A percentile compares a stretch with the other conserved stretches of the same genome.
phyloP scores from a whole-genome alignment of 2,329 filamentous ascomycete species.

The Endocalyx cinctus region DNA sequence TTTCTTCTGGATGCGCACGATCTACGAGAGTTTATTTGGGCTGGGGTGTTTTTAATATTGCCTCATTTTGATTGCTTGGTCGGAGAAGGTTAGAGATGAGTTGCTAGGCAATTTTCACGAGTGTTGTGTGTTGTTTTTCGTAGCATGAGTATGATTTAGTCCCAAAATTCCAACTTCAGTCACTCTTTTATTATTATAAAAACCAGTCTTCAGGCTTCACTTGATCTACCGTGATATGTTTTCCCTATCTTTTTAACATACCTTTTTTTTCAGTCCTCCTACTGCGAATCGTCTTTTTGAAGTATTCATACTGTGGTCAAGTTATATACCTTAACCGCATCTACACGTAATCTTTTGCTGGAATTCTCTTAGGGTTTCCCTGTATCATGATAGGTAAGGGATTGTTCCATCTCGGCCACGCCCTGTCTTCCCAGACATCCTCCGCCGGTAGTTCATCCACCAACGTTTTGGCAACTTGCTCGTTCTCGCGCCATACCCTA shows the following conservation, averaged over 20 bases:
- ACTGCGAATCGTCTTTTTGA: too few species aligned
- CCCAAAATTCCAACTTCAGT: conserved; percentile 25
- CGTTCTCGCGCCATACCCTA: conserved; percentile 24
- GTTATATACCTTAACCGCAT: too few species aligned
- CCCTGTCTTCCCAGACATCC: conserved; percentile 22
- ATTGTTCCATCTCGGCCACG: conserved; percentile 14
- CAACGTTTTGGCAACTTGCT: conserved; percentile 21
- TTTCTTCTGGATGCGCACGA: too few species aligned
- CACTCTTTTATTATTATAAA: conserved; percentile 27
- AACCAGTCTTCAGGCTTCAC: too few species aligned
- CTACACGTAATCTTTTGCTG: conserved; percentile 4
- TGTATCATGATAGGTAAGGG: conserved; percentile 6
- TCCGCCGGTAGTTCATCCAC: conserved; percentile 22
- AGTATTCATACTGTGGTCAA: too few species aligned
- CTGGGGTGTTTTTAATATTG: conserved; percentile 1
- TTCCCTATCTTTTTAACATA: too few species aligned
- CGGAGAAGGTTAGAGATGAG: conserved; percentile 14
- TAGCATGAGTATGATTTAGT: conserved; percentile 17
- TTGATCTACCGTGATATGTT: too few species aligned
- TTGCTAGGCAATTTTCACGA: conserved; percentile 14
- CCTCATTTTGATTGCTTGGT: conserved; percentile 8
- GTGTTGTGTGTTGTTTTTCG: conserved; percentile 8
- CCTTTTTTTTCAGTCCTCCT: too few species aligned
- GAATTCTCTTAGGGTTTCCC: conserved; percentile 5
- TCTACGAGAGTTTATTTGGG: background rate